Evolutionary conservation across 2,329 filamentous ascomycete species (phyloP).

Genomic region (Thermomyces lanuginosus): DNA sequence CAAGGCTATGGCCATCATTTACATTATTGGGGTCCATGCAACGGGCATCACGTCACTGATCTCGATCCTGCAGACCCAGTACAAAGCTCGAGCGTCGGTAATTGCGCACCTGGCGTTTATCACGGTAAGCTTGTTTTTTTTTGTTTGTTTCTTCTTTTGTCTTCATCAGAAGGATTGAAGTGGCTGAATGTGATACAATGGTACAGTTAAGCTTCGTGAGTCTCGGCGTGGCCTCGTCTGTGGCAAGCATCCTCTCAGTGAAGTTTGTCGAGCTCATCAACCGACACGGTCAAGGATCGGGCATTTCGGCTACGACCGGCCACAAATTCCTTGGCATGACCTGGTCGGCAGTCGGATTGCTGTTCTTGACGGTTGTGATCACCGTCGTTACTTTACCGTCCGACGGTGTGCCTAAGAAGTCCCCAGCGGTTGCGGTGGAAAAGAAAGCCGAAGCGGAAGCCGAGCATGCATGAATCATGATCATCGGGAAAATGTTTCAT

Average conservation of each 20-base stretch:
- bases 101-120: conserved; percentile 35
- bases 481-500: too few species aligned
- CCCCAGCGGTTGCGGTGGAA: conserved; percentile 6
- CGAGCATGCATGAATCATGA: too few species aligned
- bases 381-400: conserved; percentile 15
- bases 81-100: conserved; percentile 30
- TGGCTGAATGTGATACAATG: background rate
- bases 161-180: too few species aligned
- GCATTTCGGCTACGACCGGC: conserved; percentile 35
- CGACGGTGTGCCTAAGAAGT: conserved; percentile 5
- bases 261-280: conserved; percentile 40
- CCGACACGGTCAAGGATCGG: conserved; percentile 34
- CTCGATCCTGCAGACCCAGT: conserved; percentile 30
- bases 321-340: conserved; percentile 42
- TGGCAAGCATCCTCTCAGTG: conserved; percentile 46
- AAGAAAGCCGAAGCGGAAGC: too few species aligned
- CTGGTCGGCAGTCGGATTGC: conserved; percentile 37
- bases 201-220: conserved; percentile 37
- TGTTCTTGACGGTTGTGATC: conserved; percentile 15
- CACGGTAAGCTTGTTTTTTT: conserved; percentile 17
- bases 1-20: conserved; percentile 41
- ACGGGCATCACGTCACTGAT: conserved; percentile 35
- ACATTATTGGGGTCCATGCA: conserved; percentile 40
- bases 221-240: conserved; percentile 57
- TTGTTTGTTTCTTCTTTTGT: background rate